Evolutionary conservation across 257 asterid genomes (phyloP).

Genomic region (Petunia secreta): DNA sequence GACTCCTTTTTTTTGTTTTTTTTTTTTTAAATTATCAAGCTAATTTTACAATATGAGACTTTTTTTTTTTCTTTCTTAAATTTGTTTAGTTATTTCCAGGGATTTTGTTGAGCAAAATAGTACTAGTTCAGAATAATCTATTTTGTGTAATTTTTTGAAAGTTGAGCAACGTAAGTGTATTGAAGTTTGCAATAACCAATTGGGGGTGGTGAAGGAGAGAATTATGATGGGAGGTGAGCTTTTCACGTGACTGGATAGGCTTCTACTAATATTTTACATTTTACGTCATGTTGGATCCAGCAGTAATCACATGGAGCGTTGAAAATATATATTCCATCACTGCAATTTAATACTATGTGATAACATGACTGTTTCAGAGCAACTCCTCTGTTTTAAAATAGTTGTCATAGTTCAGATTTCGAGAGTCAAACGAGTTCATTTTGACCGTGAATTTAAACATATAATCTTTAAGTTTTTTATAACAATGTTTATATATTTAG

Average conservation of each 20-base stretch:
- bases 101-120: constrained; percentile 11
- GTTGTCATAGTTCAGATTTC: no score
- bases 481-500: no score
- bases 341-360: no score
- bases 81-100: neutral
- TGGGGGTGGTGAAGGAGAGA: neutral
- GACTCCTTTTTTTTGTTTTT: neutral
- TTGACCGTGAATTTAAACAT: no score
- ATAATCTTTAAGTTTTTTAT: no score
- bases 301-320: constrained; percentile 17
- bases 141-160: neutral
- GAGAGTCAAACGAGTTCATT: no score
- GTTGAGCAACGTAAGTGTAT: neutral
- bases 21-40: neutral
- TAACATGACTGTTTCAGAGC: no score
- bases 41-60: constrained; percentile 15
- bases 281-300: constrained; percentile 14
- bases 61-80: neutral
- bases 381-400: no score
- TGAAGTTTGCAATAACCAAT: neutral
- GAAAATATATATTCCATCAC: no score
- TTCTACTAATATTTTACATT: neutral
- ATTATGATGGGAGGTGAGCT: neutral
- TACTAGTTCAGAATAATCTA: constrained; percentile 6
- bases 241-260: constrained; percentile 13